phyloP scores from a whole-genome alignment of 345 rosid species.

The Moricandia arvensis region DNA sequence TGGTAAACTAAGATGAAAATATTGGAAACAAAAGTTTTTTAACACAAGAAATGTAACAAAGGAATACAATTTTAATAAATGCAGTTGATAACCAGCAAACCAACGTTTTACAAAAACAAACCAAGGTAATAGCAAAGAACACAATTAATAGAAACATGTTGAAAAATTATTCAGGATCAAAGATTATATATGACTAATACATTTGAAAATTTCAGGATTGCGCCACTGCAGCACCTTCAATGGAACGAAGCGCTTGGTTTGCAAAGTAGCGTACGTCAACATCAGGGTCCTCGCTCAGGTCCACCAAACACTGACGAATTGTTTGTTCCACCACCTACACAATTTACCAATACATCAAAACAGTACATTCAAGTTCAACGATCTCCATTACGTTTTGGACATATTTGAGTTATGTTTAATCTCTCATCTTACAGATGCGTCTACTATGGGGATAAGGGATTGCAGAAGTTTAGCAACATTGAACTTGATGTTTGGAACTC shows the following conservation, averaged over 20 bases:
- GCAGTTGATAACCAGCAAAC: slow-evolving; percentile 26
- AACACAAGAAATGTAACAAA: background rate
- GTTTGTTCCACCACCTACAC: slow-evolving; percentile 78
- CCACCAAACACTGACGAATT: slow-evolving; percentile 83
- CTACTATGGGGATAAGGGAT: slow-evolving; percentile 78
- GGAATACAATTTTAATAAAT: slow-evolving; percentile 14
- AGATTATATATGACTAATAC: background rate
- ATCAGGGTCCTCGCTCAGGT: slow-evolving; percentile 91
- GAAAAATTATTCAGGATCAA: slow-evolving; percentile 14
- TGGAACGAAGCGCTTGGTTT: slow-evolving; percentile 73
- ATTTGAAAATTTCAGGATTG: slow-evolving; percentile 17
- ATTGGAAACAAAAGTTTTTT: background rate
- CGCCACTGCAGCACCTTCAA: slow-evolving; percentile 32
- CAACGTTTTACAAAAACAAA: slow-evolving; percentile 23
- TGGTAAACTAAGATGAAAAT: background rate
- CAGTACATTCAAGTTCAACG: background rate
- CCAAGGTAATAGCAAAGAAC: background rate
- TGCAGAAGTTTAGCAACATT: slow-evolving; percentile 92
- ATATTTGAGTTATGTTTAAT: background rate
- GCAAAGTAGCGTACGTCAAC: slow-evolving; percentile 94
- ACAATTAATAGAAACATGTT: background rate
- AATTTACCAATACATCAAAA: background rate
- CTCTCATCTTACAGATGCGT: slow-evolving; percentile 68
- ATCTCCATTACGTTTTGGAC: background rate
- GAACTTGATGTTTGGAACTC: slow-evolving; percentile 95